Percentiles rank a stretch among this genome's conserved stretches.
phyloP scores from a whole-genome alignment of 106 monocot species.

The Dendrobium catenatum region DNA sequence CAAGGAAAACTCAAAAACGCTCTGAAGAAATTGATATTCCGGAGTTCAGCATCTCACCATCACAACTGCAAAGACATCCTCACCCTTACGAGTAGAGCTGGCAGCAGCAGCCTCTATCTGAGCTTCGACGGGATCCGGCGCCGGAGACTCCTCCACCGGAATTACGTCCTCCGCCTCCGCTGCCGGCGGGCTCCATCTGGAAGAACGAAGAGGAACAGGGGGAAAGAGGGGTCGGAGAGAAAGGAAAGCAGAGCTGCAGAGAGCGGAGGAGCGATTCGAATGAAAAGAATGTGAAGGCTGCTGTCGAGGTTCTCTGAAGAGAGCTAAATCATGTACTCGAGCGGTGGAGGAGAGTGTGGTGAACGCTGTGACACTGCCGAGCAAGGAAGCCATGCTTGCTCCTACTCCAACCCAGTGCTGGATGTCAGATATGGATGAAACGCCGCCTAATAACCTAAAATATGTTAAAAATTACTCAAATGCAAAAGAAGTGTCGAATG shows the following conservation, averaged over 20 bases:
- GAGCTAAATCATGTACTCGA: background rate
- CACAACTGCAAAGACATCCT: constrained; percentile 79
- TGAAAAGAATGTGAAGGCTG: background rate
- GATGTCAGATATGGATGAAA: background rate
- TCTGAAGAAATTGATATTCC: background rate
- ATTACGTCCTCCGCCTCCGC: constrained; percentile 13
- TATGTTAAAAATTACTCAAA: too few species aligned
- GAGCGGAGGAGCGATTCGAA: constrained; percentile 9
- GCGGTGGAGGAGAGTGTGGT: background rate
- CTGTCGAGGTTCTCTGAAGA: constrained; percentile 3
- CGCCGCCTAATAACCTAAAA: too few species aligned
- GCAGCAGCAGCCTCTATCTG: constrained; percentile 49
- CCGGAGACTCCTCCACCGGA: constrained; percentile 12
- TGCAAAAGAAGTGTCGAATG: too few species aligned
- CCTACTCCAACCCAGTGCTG: background rate
- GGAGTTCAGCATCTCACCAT: constrained; percentile 37
- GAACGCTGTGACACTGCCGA: background rate
- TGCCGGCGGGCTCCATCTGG: constrained; percentile 17
- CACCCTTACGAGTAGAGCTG: constrained; percentile 38
- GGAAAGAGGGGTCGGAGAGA: constrained; percentile 6
- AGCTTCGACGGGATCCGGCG: constrained; percentile 56
- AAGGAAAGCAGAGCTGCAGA: background rate
- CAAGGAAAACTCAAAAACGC: background rate
- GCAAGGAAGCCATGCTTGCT: background rate
- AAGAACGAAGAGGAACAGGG: background rate